Percentiles rank a stretch among this genome's conserved stretches.
Evolutionary conservation across 176 grass and related monocot genomes (phyloP).

Genomic region (Elaeis guineensis): DNA sequence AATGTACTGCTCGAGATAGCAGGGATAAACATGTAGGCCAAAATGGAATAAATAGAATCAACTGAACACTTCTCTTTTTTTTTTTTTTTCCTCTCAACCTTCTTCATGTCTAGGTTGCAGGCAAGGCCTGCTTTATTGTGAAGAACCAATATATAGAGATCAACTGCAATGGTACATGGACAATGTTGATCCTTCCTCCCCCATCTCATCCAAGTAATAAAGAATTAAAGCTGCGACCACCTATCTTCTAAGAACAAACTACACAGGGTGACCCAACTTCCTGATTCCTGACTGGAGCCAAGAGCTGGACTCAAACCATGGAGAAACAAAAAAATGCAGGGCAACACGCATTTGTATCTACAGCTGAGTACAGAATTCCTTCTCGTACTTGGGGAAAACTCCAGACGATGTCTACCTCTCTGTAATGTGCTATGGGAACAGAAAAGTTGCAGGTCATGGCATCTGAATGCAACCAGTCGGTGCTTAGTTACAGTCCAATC

Average conservation of each 20-base stretch:
- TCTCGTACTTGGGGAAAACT: background rate
- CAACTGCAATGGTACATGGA: slow-evolving; percentile 8
- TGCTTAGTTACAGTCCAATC: slow-evolving; percentile 52
- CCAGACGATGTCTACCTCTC: background rate
- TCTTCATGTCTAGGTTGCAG: background rate
- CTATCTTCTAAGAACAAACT: background rate
- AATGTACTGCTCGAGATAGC: background rate
- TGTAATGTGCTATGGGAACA: background rate
- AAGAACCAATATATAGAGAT: slow-evolving; percentile 17
- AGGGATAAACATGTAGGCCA: background rate
- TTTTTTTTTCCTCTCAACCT: too few relatives aligned
- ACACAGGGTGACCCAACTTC: background rate
- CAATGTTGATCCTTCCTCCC: background rate
- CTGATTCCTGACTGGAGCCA: background rate
- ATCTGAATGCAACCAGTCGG: slow-evolving; percentile 16
- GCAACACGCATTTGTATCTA: background rate
- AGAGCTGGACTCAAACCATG: background rate
- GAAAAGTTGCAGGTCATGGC: too few relatives aligned
- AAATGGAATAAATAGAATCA: background rate
- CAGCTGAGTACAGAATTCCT: background rate
- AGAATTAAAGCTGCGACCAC: slow-evolving; percentile 3
- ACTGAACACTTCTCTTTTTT: background rate
- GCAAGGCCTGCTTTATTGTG: slow-evolving; percentile 7
- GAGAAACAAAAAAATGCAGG: background rate
- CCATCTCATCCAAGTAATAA: slow-evolving; percentile 2